Base-by-base conservation (phyloP, 306 rosid species). In the Spatholobus suberectus region DNA sequence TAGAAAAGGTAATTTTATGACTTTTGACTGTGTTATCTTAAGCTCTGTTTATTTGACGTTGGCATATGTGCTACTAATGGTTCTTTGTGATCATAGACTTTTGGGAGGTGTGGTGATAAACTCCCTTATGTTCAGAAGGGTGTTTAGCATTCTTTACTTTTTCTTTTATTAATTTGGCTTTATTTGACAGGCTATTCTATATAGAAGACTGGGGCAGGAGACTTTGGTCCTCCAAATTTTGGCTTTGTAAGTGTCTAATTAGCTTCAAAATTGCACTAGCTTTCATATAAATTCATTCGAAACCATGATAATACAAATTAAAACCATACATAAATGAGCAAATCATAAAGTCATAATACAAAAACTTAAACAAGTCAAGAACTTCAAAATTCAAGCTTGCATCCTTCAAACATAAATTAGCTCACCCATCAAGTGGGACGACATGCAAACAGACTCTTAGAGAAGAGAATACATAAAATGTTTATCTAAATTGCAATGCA, bases 131-230 rank as follows among this genome's bases (percentile, higher is more conserved):
- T 73, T 51, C 46, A 66, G 7, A 68, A n/a, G 18, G 40, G 29
- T 51, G 70, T 55, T 55, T 73, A 11, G 27, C 34, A 4, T 78
- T 71, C 77, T 37, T 58, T 5, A 38, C 43, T 55, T 62, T 34
- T 57, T 20, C 23, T 57, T 76, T 17, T 59, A 15, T 73, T 67
- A 73, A 61, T 77, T 82, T 73, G 79, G 34, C 41, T 76, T 70
- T 84, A 75, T 69, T 72, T 51, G 55, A 84, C 94, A 96, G 99
- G 98, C 99, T 66, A 92, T 96, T 86, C 91, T 96, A 27, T 96
- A 96, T 90, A 91, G 95, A 79, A 93, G 91, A 90, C 90, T 96
- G 74, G 99, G 99, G 86, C 98, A 96, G 70, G 99, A 96, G 92
- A 88, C 91, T 34, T 82, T 94, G 89, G 99, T 96, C 57, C 98